phyloP scores from a whole-genome alignment of 2,329 filamentous ascomycete genomes.

The Proliferodiscus dingleyae region DNA sequence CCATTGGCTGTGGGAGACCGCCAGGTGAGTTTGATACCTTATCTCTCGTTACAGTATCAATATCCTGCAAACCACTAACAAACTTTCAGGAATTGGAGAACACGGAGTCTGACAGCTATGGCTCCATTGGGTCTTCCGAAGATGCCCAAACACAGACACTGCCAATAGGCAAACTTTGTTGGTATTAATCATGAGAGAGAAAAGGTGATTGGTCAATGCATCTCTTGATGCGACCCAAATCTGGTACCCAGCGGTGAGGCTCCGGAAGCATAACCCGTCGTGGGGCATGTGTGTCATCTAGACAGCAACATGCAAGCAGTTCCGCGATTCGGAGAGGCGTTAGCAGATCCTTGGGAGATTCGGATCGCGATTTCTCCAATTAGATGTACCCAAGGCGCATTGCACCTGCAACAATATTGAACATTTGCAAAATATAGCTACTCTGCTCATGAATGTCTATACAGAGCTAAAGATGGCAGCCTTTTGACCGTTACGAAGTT shows the following conservation, averaged over 20 bases:
- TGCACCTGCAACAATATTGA: too few relatives aligned
- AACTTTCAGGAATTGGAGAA: background rate
- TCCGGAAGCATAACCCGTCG: background rate
- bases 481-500: too few relatives aligned
- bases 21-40: background rate
- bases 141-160: background rate
- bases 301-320: too few relatives aligned
- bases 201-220: background rate
- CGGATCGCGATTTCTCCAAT: too few relatives aligned
- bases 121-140: background rate
- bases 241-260: background rate
- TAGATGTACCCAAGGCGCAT: too few relatives aligned
- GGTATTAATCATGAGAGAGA: background rate
- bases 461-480: too few relatives aligned
- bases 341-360: too few relatives aligned
- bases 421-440: too few relatives aligned
- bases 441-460: too few relatives aligned
- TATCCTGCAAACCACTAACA: background rate
- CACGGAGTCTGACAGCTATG: background rate
- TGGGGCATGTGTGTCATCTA: background rate
- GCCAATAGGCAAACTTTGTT: too few relatives aligned
- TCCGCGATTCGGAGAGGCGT: too few relatives aligned
- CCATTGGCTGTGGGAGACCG: background rate
- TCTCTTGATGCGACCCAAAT: background rate
- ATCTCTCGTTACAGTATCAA: constrained; percentile 1